These are phyloP conservation scores for Papiliotrema fonsecae DNA, from an alignment of 1,284 basidiomycete species.

Conservation along the genomic window DNA sequence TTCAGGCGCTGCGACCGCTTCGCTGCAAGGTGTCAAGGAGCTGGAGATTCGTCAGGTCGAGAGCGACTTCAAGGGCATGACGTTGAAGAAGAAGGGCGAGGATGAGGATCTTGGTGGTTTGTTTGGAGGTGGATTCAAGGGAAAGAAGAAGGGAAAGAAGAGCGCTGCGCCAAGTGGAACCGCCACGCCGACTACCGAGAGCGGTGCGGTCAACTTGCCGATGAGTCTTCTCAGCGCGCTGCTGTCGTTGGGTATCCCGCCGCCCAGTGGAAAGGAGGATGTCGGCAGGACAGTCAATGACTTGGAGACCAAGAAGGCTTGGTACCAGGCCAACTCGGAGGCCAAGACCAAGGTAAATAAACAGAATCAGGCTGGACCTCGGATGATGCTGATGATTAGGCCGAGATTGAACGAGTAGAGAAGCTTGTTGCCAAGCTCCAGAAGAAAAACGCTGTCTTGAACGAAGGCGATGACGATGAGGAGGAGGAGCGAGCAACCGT, in stretches of 20 bases:
- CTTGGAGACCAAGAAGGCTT: conserved; percentile 88
- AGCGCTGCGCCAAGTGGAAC: conserved; percentile 48
- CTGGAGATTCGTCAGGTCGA: conserved; percentile 84
- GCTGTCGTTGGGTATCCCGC: conserved; percentile 81
- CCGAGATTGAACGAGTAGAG: conserved; percentile 67
- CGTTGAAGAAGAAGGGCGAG: conserved; percentile 86
- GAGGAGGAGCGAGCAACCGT: conserved; percentile 15
- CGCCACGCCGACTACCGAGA: conserved; percentile 37
- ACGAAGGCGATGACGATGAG: conserved; percentile 13
- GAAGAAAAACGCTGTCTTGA: conserved; percentile 41
- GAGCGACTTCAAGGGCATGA: conserved; percentile 61
- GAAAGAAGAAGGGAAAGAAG: conserved; percentile 70
- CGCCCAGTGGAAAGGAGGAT: conserved; percentile 73
- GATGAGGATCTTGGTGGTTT: conserved; percentile 82
- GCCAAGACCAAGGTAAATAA: conserved; percentile 48
- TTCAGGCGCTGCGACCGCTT: conserved; percentile 35
- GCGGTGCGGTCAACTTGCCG: conserved; percentile 68
- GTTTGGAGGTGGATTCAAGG: conserved; percentile 59
- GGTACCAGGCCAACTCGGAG: conserved; percentile 70
- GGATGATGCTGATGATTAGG: conserved; percentile 41
- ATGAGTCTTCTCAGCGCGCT: conserved; percentile 82
- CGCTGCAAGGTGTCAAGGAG: conserved; percentile 69
- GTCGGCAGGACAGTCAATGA: conserved; percentile 81
- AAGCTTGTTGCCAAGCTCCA: conserved; percentile 54
- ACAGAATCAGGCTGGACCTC: not conserved